A percentile compares a stretch with the other conserved stretches of the same genome.
phyloP scores from a whole-genome alignment of 2,329 filamentous ascomycete species.

The Penicillium italicum region DNA sequence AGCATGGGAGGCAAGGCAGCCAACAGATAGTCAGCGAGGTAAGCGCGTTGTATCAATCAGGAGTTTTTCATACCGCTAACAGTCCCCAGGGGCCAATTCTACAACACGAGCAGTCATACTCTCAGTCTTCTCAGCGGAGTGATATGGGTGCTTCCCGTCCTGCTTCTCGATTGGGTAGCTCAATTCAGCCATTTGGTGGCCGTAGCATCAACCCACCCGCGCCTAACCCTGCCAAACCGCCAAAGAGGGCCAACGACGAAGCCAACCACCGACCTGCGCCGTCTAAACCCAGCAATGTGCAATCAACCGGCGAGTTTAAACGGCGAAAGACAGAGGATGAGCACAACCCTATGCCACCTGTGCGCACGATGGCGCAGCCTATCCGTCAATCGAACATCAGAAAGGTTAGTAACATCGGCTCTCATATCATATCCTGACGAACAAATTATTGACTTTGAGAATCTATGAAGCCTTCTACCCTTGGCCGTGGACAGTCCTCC shows the following conservation, averaged over 20 bases:
- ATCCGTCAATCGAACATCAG: slow-evolving; percentile 73
- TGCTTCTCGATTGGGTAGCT: slow-evolving; percentile 44
- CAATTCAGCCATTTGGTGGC: slow-evolving; percentile 55
- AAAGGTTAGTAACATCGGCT: slow-evolving; percentile 55
- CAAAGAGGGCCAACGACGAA: slow-evolving; percentile 67
- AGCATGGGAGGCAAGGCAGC: slow-evolving; percentile 45
- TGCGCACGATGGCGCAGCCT: slow-evolving; percentile 74
- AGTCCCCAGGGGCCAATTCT: slow-evolving; percentile 21
- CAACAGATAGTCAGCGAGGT: slow-evolving; percentile 41
- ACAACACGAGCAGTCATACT: slow-evolving; percentile 31
- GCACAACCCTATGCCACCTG: slow-evolving; percentile 58
- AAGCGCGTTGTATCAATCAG: slow-evolving; percentile 14
- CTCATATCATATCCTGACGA: not conserved
- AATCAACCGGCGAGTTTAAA: slow-evolving; percentile 71
- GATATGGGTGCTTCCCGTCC: slow-evolving; percentile 52
- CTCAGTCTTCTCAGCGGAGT: slow-evolving; percentile 37
- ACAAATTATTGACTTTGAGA: slow-evolving; percentile 12
- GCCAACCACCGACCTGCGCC: slow-evolving; percentile 48
- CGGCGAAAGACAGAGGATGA: slow-evolving; percentile 74
- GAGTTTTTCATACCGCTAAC: slow-evolving; percentile 1
- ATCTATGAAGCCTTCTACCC: slow-evolving; percentile 39
- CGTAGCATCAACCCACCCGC: slow-evolving; percentile 58
- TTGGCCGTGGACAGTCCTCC: slow-evolving; percentile 36
- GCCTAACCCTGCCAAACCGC: slow-evolving; percentile 65
- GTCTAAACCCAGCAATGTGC: slow-evolving; percentile 45